Evolutionary conservation across 2,329 filamentous ascomycete genomes (phyloP).

Genomic region (Epichloe aotearoae): DNA sequence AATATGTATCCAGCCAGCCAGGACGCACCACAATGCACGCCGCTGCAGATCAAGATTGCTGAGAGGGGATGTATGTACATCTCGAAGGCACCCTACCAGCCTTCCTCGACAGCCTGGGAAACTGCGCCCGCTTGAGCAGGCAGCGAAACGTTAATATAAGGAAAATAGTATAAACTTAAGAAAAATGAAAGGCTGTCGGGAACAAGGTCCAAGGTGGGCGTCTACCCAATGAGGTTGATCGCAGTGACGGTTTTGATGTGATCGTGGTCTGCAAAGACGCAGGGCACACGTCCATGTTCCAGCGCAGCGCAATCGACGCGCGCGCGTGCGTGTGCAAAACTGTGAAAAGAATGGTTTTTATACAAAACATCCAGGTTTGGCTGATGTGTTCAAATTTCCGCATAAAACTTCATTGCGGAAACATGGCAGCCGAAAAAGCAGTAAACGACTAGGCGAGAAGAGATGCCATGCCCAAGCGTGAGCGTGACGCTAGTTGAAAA

Average conservation of each 20-base stretch:
- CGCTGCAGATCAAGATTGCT: constrained; percentile 1
- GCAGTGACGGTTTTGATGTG: constrained; percentile 2
- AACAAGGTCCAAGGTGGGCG: background rate
- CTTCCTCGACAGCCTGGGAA: constrained; percentile 1
- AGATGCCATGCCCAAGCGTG: background rate
- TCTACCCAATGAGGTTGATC: constrained; percentile 10
- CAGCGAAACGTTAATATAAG: background rate
- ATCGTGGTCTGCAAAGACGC: constrained; percentile 6
- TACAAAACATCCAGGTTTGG: constrained; percentile 9
- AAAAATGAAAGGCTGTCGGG: background rate
- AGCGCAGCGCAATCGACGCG: constrained; percentile 18
- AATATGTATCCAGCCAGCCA: constrained; percentile 13
- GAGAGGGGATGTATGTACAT: constrained; percentile 9
- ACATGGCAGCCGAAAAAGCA: background rate
- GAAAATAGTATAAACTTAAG: background rate
- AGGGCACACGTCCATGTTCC: constrained; percentile 2
- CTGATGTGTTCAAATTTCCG: constrained; percentile 2
- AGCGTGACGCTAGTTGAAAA: background rate
- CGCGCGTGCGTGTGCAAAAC: constrained; percentile 9
- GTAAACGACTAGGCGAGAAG: background rate
- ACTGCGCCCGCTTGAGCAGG: background rate
- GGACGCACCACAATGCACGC: constrained; percentile 8
- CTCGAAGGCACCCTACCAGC: constrained; percentile 12
- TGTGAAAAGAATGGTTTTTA: constrained; percentile 11
- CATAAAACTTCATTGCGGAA: constrained; percentile 2